A percentile compares a stretch with the other conserved stretches of the same genome.
Conservation (phyloP, 106 monocot genomes). For the Dioscorea alata region DNA sequence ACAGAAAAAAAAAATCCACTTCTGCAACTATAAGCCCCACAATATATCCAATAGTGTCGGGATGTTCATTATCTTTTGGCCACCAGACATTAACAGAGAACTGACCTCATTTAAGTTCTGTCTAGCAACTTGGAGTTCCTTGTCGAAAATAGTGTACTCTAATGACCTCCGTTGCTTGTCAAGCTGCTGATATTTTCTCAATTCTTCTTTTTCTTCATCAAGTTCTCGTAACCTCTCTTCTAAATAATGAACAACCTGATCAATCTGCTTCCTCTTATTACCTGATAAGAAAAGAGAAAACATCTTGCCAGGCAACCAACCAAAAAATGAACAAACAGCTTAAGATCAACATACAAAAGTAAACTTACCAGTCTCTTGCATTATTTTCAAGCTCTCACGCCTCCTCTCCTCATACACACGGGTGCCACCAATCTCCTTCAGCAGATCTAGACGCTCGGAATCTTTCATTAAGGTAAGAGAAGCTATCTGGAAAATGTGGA, state of each 20-base stretch:
- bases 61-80: no score
- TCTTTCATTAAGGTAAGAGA: constrained; percentile 97
- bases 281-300: constrained; percentile 13
- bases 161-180: constrained; percentile 89
- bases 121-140: constrained; percentile 71
- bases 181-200: constrained; percentile 90
- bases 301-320: neutral
- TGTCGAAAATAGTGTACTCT: constrained; percentile 92
- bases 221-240: constrained; percentile 91
- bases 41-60: no score
- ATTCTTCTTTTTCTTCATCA: constrained; percentile 99
- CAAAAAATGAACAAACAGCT: no score
- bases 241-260: constrained; percentile 95
- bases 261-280: constrained; percentile 96
- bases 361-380: constrained; percentile 94
- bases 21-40: no score
- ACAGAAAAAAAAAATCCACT: no score
- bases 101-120: constrained; percentile 70
- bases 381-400: constrained; percentile 94
- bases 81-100: neutral
- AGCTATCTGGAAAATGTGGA: constrained; percentile 54
- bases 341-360: constrained; percentile 1
- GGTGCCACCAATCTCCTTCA: constrained; percentile 98
- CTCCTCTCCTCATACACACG: constrained; percentile 96
- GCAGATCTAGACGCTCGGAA: constrained; percentile 85